Conservation (phyloP, 1,139 yeast genomes). For the Wickerhamiella infanticola region DNA sequence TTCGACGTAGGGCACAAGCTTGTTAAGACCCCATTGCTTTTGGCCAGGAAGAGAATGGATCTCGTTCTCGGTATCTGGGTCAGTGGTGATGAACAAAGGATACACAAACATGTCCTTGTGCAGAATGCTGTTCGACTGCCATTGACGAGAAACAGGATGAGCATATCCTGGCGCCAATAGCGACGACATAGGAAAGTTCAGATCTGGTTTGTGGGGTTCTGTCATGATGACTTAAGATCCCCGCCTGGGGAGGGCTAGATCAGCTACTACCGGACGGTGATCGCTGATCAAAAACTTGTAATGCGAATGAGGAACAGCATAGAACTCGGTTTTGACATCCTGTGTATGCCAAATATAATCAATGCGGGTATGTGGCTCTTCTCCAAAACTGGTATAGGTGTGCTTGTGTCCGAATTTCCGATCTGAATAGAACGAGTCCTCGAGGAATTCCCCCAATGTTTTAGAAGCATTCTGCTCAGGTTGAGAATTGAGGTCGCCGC, state of each 20-base stretch:
- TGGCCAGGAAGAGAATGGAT: slow-evolving; percentile 78
- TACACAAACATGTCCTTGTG: slow-evolving; percentile 80
- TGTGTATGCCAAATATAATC: slow-evolving; percentile 37
- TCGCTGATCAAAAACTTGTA: slow-evolving; percentile 35
- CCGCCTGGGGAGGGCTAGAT: slow-evolving; percentile 16
- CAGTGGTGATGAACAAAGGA: slow-evolving; percentile 77
- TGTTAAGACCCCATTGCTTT: slow-evolving; percentile 73
- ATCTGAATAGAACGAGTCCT: slow-evolving; percentile 22
- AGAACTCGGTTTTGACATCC: slow-evolving; percentile 23
- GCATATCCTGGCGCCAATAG: slow-evolving; percentile 87
- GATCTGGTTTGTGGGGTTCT: slow-evolving; percentile 24
- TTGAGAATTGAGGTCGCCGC: slow-evolving; percentile 42
- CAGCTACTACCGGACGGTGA: slow-evolving; percentile 41
- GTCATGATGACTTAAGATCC: slow-evolving; percentile 21
- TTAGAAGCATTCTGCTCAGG: slow-evolving; percentile 37
- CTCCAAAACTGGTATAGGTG: slow-evolving; percentile 37
- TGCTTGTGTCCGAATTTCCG: slow-evolving; percentile 30
- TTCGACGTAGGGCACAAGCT: slow-evolving; percentile 54
- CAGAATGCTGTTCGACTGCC: slow-evolving; percentile 81
- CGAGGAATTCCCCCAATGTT: slow-evolving; percentile 24
- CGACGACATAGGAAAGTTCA: slow-evolving; percentile 36
- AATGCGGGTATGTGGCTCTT: slow-evolving; percentile 26
- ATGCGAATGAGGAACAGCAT: slow-evolving; percentile 34
- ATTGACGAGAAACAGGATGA: slow-evolving; percentile 73
- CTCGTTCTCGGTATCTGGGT: slow-evolving; percentile 59